These are phyloP conservation scores for Neurospora crassa DNA, from an alignment of 2,329 filamentous ascomycete genomes.

Conservation along the genomic window DNA sequence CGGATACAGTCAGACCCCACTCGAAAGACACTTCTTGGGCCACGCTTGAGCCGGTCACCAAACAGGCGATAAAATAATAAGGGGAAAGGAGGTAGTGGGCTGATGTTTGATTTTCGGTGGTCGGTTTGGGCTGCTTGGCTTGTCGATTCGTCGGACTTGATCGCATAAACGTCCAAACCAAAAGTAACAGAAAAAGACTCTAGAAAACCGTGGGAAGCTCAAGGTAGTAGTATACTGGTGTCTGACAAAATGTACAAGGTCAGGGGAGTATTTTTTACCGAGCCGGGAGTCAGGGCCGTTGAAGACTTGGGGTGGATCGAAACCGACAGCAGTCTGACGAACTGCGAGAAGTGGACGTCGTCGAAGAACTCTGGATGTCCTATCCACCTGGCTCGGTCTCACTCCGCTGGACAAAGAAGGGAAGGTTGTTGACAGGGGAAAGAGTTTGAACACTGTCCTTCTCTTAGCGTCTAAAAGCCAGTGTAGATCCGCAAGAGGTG, in stretches of 20 bases:
- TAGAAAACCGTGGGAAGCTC: neutral
- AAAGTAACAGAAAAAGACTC: neutral
- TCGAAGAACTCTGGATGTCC: neutral
- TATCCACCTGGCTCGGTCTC: slow-evolving; percentile 1
- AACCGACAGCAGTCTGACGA: neutral
- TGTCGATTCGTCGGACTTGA: neutral
- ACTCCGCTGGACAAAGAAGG: neutral
- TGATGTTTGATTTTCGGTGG: neutral
- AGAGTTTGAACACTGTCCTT: slow-evolving; percentile 2
- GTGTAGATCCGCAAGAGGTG: neutral
- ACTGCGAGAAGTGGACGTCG: neutral
- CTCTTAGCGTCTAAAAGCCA: neutral
- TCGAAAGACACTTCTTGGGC: neutral
- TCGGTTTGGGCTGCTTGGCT: neutral
- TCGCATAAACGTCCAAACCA: neutral
- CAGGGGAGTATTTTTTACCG: neutral
- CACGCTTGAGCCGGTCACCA: neutral
- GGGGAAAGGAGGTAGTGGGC: neutral
- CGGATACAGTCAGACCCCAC: neutral
- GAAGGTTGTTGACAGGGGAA: neutral
- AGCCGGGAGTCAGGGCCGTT: neutral
- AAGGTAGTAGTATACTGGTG: neutral
- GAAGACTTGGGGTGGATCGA: neutral
- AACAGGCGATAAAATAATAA: neutral
- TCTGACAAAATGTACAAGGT: neutral